Base-by-base conservation (phyloP, 2,329 filamentous ascomycete genomes). In the Aspergillus amoenus region DNA sequence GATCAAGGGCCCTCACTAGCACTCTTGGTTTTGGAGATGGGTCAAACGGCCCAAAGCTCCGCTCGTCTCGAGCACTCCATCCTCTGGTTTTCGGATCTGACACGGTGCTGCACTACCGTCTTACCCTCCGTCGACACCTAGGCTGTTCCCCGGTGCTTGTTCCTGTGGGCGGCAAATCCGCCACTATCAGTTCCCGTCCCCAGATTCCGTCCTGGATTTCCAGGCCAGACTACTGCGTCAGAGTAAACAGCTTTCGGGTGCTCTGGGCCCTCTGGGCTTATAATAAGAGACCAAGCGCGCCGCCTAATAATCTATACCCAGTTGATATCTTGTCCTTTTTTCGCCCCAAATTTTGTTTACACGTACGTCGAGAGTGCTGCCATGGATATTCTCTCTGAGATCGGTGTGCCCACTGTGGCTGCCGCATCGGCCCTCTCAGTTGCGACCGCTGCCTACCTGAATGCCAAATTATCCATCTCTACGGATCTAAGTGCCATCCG, bases 391-490 rank as follows among this genome's bases (percentile, higher is more conserved):
- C 52, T 73, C 39, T 66, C 70, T 12, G 68, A 70, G 32, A 58
- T 68, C 17, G 60, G 64, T 37, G 60, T 51, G 48, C 66, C 71
- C 24, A 62, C 70, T 2, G 52, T 73, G 64, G 70, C 69, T 4
- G 60, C 72, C 51, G 69, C 68, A 21, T 74, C 74, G 3, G 73
- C 73, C 22, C 57, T 76, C 18, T 63, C 73, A 0, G 63, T 71
- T 2, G 71, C 73, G 5, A 68, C 70, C 2, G 72, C 69, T 4
- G 73, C 73, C 17, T 79, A 79, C 59, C 58, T 79, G 12, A 77
- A 79, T 65, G 78, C 76, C 5, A 79, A 74, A 57, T 68, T 77
- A 34, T 67, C 69, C 1, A 68, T 80, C 40, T 71, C 71, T 3
- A 73, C 70, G 4, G 78, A 80, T 63, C 41, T 80, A 4, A 57